Conservation (phyloP, 2,329 filamentous ascomycete species). For the Phialocephala subalpina region DNA sequence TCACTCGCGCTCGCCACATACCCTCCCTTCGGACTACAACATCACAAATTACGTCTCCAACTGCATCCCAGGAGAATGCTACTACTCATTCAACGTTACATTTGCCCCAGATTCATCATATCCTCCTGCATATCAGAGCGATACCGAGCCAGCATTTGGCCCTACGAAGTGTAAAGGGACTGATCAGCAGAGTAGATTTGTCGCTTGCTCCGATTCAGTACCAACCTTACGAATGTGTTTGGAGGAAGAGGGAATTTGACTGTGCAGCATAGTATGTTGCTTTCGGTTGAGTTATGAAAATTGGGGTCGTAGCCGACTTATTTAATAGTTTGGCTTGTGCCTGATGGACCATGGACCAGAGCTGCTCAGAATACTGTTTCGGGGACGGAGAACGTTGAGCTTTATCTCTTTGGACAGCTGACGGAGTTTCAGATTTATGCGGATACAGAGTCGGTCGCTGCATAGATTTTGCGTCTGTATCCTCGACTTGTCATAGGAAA, state of each 20-base stretch:
- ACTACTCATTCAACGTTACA: constrained; percentile 8
- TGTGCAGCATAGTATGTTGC: neutral
- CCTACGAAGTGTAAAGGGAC: neutral
- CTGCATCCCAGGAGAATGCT: constrained; percentile 11
- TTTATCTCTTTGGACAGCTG: neutral
- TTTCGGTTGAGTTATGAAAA: neutral
- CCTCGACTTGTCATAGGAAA: too few relatives aligned
- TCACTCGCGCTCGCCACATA: neutral
- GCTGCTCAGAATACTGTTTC: constrained; percentile 11
- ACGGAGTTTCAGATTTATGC: constrained; percentile 15
- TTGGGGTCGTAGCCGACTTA: neutral
- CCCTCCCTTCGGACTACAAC: constrained; percentile 14
- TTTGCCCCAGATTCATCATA: neutral
- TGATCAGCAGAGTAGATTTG: neutral
- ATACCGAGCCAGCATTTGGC: neutral
- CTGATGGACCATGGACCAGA: constrained; percentile 4
- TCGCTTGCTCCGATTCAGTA: neutral
- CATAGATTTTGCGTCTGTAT: neutral
- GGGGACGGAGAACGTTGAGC: constrained; percentile 3
- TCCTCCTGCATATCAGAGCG: neutral
- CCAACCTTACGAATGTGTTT: neutral
- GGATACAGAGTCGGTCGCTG: neutral
- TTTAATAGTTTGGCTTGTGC: constrained; percentile 7
- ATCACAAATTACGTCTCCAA: constrained; percentile 4
- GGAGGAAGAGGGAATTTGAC: neutral